Evolutionary conservation across 148 eudicot species (phyloP), one percentile per base, ranked within the genome.

Genomic region (Rhododendron griersonianum): DNA sequence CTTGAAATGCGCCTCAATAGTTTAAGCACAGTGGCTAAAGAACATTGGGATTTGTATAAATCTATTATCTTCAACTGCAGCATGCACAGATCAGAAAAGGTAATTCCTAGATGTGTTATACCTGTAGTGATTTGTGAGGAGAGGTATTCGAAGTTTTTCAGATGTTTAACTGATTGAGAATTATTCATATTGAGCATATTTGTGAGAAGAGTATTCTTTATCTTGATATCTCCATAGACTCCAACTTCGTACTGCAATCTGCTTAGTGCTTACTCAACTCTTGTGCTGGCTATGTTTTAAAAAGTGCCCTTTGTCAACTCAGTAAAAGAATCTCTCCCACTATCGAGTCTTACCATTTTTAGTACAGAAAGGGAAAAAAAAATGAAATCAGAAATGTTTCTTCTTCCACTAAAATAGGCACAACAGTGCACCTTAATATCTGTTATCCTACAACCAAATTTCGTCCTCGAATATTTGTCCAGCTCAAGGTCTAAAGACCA

Each of bases 41-140:
- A 88, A 85, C 88, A 87, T 48, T 83, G 86, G 83, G 94, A 94
- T 89, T 90, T 87, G 48, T 97, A 97, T 92, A 88, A 83, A 90
- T 65, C 88, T 57, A 83, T 87, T 88, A 93, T 94, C 78, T 83
- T 88, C 83, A 85, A 81, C 87, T 95, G 98, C 94, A 92, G 95
- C 88, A 86, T 74, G 87, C 88, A 82, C 48, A 90, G 86, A 83
- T 91, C 94, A 28, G 98, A 95, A 51, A 93, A 95, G 98, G 98
- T 97, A 88, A 90, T 37, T 77, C 48, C 76, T 0, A 61, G 79
- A 76, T 10, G 9, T 15, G 13, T 37, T 45, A 81, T 53, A 35
- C 81, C 16, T 0, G 41, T 69, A 47, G 45, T 73, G n/a, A 69
- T 16, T 57, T 57, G 61, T 57, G 7, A 57, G 21, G 18, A 57